phyloP scores from a whole-genome alignment of 306 rosid species.

The Acacia crassicarpa region DNA sequence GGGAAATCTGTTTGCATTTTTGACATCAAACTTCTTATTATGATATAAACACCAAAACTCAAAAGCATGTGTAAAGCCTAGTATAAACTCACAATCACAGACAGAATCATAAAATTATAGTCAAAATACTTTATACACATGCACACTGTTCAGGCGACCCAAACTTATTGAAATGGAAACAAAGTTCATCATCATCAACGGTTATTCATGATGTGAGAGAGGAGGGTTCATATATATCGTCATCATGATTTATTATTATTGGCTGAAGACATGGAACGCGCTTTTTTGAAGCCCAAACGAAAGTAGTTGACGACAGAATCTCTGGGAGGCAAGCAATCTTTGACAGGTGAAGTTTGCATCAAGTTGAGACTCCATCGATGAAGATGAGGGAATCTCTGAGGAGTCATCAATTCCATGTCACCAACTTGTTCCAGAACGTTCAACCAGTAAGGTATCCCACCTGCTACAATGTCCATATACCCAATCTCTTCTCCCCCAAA shows the following conservation, averaged over 20 bases:
- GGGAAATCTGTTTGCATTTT: no score
- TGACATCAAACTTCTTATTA: no score
- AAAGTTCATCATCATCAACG: not conserved
- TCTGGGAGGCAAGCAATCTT: conserved; percentile 46
- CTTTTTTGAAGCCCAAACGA: conserved; percentile 27
- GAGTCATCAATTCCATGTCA: conserved; percentile 30
- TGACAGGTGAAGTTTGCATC: conserved; percentile 33
- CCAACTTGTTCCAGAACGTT: conserved; percentile 42
- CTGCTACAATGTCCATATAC: conserved; percentile 39
- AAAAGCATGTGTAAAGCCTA: not conserved
- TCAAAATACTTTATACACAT: not conserved
- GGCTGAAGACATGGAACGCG: conserved; percentile 41
- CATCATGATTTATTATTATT: conserved; percentile 16
- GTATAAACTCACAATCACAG: not conserved
- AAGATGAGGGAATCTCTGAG: conserved; percentile 45
- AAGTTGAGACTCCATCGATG: conserved; percentile 40
- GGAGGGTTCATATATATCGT: not conserved
- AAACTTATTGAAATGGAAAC: not conserved
- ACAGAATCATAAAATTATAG: not conserved
- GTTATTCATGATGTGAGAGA: not conserved
- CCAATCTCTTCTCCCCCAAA: conserved; percentile 46
- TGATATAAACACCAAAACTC: no score
- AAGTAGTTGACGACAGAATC: conserved; percentile 33
- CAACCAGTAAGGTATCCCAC: conserved; percentile 36
- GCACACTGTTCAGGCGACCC: not conserved